Conservation (phyloP, 179 eudicot species). For the Beta corolliflora region DNA sequence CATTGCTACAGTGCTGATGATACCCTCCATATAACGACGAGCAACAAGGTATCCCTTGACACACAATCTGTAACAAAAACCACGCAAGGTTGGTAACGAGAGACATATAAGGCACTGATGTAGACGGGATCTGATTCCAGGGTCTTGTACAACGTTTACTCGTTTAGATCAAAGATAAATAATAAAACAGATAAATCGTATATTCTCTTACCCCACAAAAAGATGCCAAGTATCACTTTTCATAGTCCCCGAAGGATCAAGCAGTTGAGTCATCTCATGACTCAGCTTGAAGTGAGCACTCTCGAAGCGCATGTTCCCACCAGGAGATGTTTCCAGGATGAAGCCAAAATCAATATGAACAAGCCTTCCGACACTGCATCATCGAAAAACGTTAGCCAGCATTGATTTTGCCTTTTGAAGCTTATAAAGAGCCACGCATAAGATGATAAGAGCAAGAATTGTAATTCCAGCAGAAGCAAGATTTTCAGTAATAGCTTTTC, state of each 20-base stretch:
- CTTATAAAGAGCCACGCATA: background rate
- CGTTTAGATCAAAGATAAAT: background rate
- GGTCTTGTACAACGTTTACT: too few species aligned
- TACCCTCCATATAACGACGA: conserved; percentile 97
- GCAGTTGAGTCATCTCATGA: conserved; percentile 99
- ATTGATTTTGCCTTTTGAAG: conserved; percentile 1
- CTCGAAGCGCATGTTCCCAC: conserved; percentile 97
- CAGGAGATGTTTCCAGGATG: conserved; percentile 97
- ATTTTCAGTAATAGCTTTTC: background rate
- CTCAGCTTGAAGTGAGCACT: conserved; percentile 98
- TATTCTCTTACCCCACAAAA: conserved; percentile 72
- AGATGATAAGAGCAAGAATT: background rate
- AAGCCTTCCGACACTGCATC: conserved; percentile 85
- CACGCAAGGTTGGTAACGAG: background rate
- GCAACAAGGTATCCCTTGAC: conserved; percentile 99
- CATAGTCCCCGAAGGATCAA: conserved; percentile 97
- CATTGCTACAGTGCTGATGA: conserved; percentile 76
- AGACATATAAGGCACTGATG: background rate
- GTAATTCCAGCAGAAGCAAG: conserved; percentile 1
- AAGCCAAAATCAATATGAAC: conserved; percentile 99
- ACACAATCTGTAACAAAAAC: conserved; percentile 60
- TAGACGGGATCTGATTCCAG: background rate
- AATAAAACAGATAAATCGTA: background rate
- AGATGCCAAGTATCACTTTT: conserved; percentile 93
- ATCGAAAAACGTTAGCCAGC: conserved; percentile 1